Base-by-base conservation (phyloP, 441 rosid genomes). In the Heliophila coronopifolia region DNA sequence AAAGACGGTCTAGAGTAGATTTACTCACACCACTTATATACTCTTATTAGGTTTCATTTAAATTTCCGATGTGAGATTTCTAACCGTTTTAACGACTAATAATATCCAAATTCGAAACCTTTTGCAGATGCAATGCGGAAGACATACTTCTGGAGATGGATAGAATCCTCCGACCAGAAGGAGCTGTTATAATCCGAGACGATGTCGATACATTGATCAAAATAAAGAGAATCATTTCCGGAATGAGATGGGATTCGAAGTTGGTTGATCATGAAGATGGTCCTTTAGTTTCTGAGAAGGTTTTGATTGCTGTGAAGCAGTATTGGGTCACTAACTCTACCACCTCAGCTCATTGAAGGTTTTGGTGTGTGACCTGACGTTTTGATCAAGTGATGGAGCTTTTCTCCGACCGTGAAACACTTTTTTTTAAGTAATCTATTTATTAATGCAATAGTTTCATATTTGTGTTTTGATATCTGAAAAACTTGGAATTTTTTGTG, bases 261-360 rank as follows among this genome's bases (percentile, higher is more conserved):
- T 65, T 83, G 76, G 76, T 79, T 32, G 86, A 83, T 69, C 86
- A 83, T n/a, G 90, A 82, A 58, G 90, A 79, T 54, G 90, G 86
- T 25, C 90, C 90, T 39, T 65, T 82, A 20, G 78, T 79, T 49
- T 71, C 80, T 0, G 86, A 73, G 62, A 82, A 82, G 72, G 69
- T 79, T 49, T 63, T 82, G 69, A 63, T 82, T 10, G 90, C 86
- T 1, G 86, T 82, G 48, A 79, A 82, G 74, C 83, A 73, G 57
- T 82, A 82, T 38, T 82, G 90, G 90, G 85, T 77, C 24, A 72
- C 73, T 18, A 87, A 87, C 76, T 68, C n/a, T n/a, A n/a, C 85
- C 24, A 81, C 98, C 32, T 66, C 84, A 0, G 0, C 78, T 6
- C 62, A 63, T 66, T 84, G 69, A 79, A 33, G 46, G 19, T 40